phyloP scores from a whole-genome alignment of 2,329 filamentous ascomycete genomes.

The Scedosporium minutisporum region DNA sequence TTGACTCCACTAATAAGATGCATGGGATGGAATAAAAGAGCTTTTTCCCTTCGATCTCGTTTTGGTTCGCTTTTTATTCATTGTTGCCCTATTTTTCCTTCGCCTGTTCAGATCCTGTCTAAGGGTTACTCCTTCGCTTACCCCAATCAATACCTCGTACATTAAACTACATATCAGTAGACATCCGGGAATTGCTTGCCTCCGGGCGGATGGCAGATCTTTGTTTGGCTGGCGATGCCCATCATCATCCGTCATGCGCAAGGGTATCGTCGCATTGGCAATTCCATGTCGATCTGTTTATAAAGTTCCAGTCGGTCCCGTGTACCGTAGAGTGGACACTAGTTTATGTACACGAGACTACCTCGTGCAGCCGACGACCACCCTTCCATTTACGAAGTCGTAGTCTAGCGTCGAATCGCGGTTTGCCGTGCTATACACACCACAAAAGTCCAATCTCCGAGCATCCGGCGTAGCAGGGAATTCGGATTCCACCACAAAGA shows the following conservation, averaged over 20 bases:
- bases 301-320: background rate
- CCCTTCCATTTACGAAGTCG: too few species aligned
- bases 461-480: background rate
- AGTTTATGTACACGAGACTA: background rate
- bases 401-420: too few species aligned
- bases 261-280: background rate
- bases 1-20: too few species aligned
- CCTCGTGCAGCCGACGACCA: background rate
- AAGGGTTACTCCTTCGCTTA: too few species aligned
- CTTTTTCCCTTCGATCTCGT: too few species aligned
- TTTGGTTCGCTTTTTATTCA: too few species aligned
- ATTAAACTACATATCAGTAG: too few species aligned
- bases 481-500: background rate
- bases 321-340: background rate
- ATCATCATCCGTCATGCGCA: background rate
- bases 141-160: too few species aligned
- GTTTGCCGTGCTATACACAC: background rate
- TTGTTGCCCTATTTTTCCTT: too few species aligned
- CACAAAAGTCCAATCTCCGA: background rate
- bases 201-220: background rate
- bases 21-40: too few species aligned
- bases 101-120: too few species aligned
- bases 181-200: too few species aligned
- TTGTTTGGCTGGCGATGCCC: background rate
- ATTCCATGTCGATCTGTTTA: constrained; percentile 1